Evolutionary conservation across 106 monocot genomes (phyloP).

Genomic region (Dendrobium catenatum): DNA sequence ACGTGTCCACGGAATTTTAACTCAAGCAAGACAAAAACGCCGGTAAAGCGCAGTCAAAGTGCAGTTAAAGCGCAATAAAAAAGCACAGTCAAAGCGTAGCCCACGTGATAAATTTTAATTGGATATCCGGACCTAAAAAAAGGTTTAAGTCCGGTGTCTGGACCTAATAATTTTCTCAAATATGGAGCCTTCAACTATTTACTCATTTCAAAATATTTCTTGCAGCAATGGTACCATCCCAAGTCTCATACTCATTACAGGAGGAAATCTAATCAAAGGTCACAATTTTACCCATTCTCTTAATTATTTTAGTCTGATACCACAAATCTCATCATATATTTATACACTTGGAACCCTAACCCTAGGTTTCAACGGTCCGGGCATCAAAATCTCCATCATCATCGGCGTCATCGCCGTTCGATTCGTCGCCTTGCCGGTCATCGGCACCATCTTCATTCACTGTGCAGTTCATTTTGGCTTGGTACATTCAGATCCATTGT

Average conservation of each 20-base stretch:
- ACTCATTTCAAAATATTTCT: background rate
- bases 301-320: background rate
- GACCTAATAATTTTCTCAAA: too few species aligned
- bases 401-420: conserved; percentile 26
- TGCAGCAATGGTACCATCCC: conserved; percentile 25
- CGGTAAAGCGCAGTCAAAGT: too few species aligned
- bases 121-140: too few species aligned
- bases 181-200: background rate
- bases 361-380: conserved; percentile 41
- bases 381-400: conserved; percentile 25
- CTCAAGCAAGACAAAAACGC: too few species aligned
- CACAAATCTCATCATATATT: background rate
- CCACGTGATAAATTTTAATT: too few species aligned
- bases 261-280: conserved; percentile 31
- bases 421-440: conserved; percentile 19
- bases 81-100: too few species aligned
- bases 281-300: background rate
- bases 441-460: conserved; percentile 38
- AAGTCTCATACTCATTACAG: conserved; percentile 17
- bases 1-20: too few species aligned
- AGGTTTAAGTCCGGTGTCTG: too few species aligned
- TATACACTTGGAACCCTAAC: too few species aligned
- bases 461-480: conserved; percentile 44
- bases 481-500: conserved; percentile 57
- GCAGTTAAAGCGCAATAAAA: too few species aligned